Conservation (phyloP, 2,329 filamentous ascomycete genomes). For the Juglanconis oblonga region DNA sequence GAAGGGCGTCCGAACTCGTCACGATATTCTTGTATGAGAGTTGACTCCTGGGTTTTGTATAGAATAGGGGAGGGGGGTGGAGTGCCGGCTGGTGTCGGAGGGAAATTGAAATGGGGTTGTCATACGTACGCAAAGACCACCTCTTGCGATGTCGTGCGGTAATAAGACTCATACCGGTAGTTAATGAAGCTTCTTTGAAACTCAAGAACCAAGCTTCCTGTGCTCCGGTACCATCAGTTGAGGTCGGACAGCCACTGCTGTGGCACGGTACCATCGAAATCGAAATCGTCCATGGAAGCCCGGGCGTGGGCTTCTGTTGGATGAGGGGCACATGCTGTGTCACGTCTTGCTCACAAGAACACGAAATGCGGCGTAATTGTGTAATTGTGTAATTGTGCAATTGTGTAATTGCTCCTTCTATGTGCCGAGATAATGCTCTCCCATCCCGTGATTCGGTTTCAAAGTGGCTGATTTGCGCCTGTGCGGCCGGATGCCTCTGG, state of each 20-base stretch:
- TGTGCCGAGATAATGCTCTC: neutral
- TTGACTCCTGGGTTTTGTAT: neutral
- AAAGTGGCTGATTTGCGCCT: neutral
- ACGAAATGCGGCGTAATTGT: neutral
- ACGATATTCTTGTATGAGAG: neutral
- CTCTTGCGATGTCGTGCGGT: neutral
- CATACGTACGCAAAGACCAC: slow-evolving; percentile 10
- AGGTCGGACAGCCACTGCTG: neutral
- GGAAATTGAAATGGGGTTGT: slow-evolving; percentile 14
- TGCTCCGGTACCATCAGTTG: neutral
- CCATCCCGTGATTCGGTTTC: neutral
- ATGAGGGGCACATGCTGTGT: neutral
- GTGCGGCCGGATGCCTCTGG: neutral
- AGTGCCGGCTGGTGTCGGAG: neutral
- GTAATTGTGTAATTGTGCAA: too few species aligned
- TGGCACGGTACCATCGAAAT: neutral
- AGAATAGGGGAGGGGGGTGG: slow-evolving; percentile 1
- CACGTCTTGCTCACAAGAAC: neutral
- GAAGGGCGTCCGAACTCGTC: neutral
- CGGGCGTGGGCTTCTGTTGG: neutral
- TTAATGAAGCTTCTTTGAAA: neutral
- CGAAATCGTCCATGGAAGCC: neutral
- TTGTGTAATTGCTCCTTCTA: too few species aligned
- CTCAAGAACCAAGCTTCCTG: neutral
- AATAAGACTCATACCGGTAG: neutral